Percentiles rank a stretch among this genome's conserved stretches.
Conservation (phyloP, 2,329 filamentous ascomycete genomes). For the Paecilomyces sp. region DNA sequence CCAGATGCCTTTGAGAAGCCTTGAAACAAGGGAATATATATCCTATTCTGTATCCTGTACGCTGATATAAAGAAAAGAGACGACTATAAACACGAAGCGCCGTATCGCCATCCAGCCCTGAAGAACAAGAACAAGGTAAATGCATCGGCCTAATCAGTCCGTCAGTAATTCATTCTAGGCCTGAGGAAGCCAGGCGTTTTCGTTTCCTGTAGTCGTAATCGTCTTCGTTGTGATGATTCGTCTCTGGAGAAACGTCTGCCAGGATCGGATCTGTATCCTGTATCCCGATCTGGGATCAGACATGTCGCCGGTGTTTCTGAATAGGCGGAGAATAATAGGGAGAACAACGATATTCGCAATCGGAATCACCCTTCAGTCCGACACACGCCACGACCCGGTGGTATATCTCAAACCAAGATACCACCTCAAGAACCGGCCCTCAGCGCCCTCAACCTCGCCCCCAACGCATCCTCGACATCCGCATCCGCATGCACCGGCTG, state of each 20-base stretch:
- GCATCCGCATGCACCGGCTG: conserved; percentile 24
- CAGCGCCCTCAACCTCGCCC: conserved; percentile 32
- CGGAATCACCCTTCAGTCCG: no score
- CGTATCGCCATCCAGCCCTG: background rate
- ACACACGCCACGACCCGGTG: no score
- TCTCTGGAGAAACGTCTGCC: no score
- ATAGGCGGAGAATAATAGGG: background rate
- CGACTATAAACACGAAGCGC: background rate
- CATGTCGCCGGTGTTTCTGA: no score
- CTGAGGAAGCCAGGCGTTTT: background rate
- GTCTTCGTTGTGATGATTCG: no score
- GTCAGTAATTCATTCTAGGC: background rate
- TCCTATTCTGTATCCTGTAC: background rate
- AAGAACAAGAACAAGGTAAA: background rate
- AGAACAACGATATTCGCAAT: no score
- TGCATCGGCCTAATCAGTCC: background rate
- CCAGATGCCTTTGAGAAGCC: no score
- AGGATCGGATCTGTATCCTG: no score
- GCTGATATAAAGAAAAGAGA: background rate
- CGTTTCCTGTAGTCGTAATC: no score
- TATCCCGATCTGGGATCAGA: no score
- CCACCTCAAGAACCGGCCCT: conserved; percentile 24
- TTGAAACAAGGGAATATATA: no score
- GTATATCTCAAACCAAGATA: no score
- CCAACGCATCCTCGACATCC: conserved; percentile 35